Percentiles rank a stretch among this genome's conserved stretches.
Conservation (phyloP, 495 filamentous ascomycete genomes). For the Podospora bellae-mahoneyi region DNA sequence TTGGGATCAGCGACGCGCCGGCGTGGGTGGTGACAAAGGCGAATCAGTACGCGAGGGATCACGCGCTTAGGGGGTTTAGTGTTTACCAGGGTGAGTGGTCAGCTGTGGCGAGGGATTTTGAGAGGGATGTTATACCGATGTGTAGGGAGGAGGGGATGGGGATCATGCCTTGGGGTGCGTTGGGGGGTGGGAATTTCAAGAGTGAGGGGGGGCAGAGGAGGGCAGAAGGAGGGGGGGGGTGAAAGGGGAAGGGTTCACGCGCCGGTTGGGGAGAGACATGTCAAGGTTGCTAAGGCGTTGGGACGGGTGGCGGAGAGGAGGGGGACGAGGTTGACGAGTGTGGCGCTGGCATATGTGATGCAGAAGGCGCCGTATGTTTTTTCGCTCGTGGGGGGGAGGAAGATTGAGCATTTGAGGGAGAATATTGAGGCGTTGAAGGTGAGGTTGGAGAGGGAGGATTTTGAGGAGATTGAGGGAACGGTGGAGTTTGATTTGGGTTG, state of each 20-base stretch:
- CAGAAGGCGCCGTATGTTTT: too few species aligned
- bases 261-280: conserved; percentile 31
- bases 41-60: conserved; percentile 57
- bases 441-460: too few species aligned
- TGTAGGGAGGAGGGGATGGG: conserved; percentile 55
- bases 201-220: conserved; percentile 33
- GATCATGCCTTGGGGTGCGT: conserved; percentile 53
- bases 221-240: conserved; percentile 33
- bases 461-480: too few species aligned
- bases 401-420: too few species aligned
- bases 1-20: conserved; percentile 61
- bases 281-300: conserved; percentile 42
- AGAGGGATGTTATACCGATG: conserved; percentile 59
- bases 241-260: conserved; percentile 30
- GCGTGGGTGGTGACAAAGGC: conserved; percentile 61
- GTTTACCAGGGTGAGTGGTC: conserved; percentile 67
- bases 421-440: too few species aligned
- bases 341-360: conserved; percentile 54
- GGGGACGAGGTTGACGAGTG: conserved; percentile 36
- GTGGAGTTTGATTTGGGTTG: too few species aligned
- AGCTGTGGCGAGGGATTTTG: conserved; percentile 50
- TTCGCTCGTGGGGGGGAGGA: too few species aligned
- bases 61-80: conserved; percentile 59
- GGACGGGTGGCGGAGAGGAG: conserved; percentile 49
- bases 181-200: conserved; percentile 56